Conservation (phyloP, 176 grass and related monocot species). For the Triticum timopheevii region DNA sequence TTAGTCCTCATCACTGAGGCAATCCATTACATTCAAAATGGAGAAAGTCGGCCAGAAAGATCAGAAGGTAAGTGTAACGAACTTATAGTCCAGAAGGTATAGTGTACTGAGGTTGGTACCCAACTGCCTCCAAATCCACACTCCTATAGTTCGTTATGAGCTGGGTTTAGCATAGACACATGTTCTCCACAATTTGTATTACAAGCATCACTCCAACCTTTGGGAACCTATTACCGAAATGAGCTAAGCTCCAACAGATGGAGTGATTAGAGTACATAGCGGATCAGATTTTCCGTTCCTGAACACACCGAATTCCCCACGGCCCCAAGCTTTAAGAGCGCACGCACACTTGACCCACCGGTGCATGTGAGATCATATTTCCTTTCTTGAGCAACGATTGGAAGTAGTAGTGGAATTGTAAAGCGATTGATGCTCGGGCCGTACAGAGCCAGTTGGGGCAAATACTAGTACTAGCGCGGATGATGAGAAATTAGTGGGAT, state of each 20-base stretch:
- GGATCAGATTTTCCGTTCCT: background rate
- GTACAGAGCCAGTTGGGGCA: background rate
- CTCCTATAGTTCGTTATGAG: background rate
- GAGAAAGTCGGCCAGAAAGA: background rate
- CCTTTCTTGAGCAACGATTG: slow-evolving; percentile 18
- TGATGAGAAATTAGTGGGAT: background rate
- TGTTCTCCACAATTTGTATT: background rate
- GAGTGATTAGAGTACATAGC: background rate
- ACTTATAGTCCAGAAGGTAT: no score
- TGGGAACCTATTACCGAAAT: background rate
- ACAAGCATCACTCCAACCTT: background rate
- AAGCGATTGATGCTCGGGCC: slow-evolving; percentile 8
- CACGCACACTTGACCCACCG: background rate
- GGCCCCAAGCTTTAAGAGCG: background rate
- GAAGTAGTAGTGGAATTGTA: background rate
- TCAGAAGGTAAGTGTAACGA: background rate
- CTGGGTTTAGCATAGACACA: background rate
- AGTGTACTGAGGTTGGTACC: background rate
- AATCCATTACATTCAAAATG: background rate
- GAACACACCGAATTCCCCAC: background rate
- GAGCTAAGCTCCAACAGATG: slow-evolving; percentile 14
- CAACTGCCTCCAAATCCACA: background rate
- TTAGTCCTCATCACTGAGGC: background rate
- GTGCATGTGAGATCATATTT: background rate
- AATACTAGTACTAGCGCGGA: background rate